Evolutionary conservation across 257 asterid species (phyloP), one percentile per base, ranked within the genome.

Genomic region (Echium plantagineum): DNA sequence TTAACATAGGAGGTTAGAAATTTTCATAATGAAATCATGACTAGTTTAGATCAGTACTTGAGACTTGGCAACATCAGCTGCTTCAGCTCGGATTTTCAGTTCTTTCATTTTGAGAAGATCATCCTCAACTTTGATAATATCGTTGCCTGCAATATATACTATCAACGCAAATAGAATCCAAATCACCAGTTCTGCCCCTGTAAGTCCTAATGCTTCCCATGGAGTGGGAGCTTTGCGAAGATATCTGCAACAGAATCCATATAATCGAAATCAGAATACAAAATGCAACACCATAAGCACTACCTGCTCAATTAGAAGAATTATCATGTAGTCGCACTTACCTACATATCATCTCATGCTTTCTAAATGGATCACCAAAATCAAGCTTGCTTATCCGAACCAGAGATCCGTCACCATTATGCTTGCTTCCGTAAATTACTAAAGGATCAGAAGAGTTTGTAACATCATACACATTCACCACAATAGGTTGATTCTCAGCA

Each of bases 41-140:
- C 52, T 59, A 59, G 58, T 18, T 20, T 31, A 57, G 59, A 35
- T 21, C 15, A 51, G 51, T 62, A 90, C 96, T 96, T 87, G 95
- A 55, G 98, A 87, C 80, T 90, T 90, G 65, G 98, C 96, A 3
- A 81, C 78, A 66, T 90, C 96, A 71, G 98, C 98, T 73, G 94
- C 95, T 66, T 80, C 95, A n/a, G 98, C 98, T 70, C 61, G 80
- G 72, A 76, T 87, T 81, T 80, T 90, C 60, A 90, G 66, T 66
- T 75, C 71, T 73, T 87, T 74, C 98, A 90, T 90, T 70, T 74
- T 62, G 66, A 71, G 75, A 71, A 81, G 85, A 77, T 85, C 98
- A 53, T 85, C 91, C 69, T 85, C 89, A 21, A 90, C 94, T 75
- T 69, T 81, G 31, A 81, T 83, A 75, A 90, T 82, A 82, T 87